phyloP scores from a whole-genome alignment of 495 filamentous ascomycete genomes.

The Talaromyces borbonicus region DNA sequence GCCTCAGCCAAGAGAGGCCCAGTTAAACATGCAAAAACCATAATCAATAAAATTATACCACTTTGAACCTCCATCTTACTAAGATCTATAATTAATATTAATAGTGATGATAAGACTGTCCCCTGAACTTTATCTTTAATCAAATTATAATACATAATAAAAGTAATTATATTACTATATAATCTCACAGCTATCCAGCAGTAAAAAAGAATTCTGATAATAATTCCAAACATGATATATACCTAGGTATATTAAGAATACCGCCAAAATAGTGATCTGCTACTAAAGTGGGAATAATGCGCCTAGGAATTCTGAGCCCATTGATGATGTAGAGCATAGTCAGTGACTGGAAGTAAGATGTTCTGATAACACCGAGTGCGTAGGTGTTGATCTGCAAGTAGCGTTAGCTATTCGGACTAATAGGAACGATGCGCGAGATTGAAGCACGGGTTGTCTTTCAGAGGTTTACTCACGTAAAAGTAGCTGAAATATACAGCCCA shows the following conservation, averaged over 20 bases:
- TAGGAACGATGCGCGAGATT: too few species aligned
- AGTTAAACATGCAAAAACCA: constrained; percentile 60
- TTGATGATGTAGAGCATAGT: constrained; percentile 59
- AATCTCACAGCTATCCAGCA: constrained; percentile 52
- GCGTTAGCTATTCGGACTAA: background rate
- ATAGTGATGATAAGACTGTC: constrained; percentile 50
- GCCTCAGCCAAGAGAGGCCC: constrained; percentile 68
- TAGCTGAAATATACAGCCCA: constrained; percentile 27
- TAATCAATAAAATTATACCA: constrained; percentile 71
- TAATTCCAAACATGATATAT: constrained; percentile 43
- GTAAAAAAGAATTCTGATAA: constrained; percentile 44
- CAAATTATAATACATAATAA: constrained; percentile 55
- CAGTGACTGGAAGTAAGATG: constrained; percentile 43
- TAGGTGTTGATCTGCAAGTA: constrained; percentile 41
- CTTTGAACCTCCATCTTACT: constrained; percentile 60
- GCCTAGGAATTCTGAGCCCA: constrained; percentile 52
- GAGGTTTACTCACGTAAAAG: constrained; percentile 16
- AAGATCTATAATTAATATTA: constrained; percentile 52
- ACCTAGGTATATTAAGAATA: constrained; percentile 48
- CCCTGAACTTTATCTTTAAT: constrained; percentile 57
- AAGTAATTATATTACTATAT: constrained; percentile 42
- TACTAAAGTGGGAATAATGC: constrained; percentile 53
- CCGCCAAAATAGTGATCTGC: constrained; percentile 55
- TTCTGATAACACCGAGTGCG: constrained; percentile 45
- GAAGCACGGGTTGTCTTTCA: too few species aligned